A percentile compares a stretch with the other conserved stretches of the same genome.
Conservation (phyloP, 2,329 filamentous ascomycete species). For the Trichoderma koningiopsis region DNA sequence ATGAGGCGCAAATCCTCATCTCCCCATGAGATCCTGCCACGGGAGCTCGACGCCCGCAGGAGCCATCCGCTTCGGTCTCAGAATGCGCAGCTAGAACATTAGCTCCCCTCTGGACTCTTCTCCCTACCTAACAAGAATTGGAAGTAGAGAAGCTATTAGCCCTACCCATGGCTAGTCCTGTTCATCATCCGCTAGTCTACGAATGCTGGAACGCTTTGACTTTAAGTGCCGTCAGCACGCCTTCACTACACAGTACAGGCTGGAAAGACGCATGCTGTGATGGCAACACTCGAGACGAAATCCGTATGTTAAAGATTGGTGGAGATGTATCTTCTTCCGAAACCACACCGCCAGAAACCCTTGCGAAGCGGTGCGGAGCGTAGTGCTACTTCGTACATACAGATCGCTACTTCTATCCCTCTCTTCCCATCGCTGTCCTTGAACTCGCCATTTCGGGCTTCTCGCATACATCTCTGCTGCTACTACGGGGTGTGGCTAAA, state of each 20-base stretch:
- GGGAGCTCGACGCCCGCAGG: constrained; percentile 6
- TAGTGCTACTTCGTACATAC: background rate
- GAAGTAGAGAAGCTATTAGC: background rate
- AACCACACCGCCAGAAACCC: constrained; percentile 8
- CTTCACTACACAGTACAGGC: background rate
- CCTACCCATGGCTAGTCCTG: background rate
- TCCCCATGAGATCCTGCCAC: constrained; percentile 16
- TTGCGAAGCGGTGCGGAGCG: background rate
- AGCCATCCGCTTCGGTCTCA: constrained; percentile 3
- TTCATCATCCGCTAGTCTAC: background rate
- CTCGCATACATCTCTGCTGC: constrained; percentile 7
- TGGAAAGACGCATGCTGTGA: background rate
- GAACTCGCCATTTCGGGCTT: constrained; percentile 12
- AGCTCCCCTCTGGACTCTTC: background rate
- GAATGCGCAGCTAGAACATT: background rate
- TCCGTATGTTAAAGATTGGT: background rate
- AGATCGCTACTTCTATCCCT: background rate
- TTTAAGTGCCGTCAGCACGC: background rate
- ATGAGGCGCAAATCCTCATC: background rate
- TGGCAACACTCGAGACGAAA: background rate
- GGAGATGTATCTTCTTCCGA: background rate
- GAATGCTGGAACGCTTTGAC: background rate
- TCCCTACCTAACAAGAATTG: background rate
- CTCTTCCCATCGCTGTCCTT: background rate
- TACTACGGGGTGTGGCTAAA: constrained; percentile 9